These are phyloP conservation scores for Sphagnum tenellum DNA, from an alignment of 225 moss, liverwort and hornwort species.

Conservation along the genomic window DNA sequence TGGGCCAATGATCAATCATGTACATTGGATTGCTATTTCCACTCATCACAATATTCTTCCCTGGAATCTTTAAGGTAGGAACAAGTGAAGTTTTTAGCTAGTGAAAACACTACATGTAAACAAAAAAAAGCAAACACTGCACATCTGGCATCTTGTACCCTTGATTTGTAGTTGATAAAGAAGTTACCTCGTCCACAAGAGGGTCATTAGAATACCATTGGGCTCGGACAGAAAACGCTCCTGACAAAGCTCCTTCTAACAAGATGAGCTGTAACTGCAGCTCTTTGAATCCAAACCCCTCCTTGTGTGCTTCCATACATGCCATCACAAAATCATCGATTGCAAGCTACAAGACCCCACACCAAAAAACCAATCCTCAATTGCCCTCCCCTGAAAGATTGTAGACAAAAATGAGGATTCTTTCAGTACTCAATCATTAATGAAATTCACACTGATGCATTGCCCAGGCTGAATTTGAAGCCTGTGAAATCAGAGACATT, in stretches of 20 bases:
- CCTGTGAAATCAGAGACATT: no score
- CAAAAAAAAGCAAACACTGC: no score
- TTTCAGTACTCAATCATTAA: no score
- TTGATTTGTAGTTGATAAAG: background rate
- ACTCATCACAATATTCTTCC: background rate
- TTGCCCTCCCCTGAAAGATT: no score
- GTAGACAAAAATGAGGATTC: no score
- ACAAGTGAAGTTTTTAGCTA: no score
- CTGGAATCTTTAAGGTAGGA: no score
- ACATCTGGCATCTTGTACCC: background rate
- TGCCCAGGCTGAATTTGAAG: no score
- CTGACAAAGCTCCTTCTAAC: conserved; percentile 74
- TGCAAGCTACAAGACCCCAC: conserved; percentile 56
- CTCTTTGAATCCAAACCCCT: conserved; percentile 76
- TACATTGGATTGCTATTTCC: background rate
- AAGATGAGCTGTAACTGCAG: conserved; percentile 89
- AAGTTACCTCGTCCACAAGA: conserved; percentile 46
- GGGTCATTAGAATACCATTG: conserved; percentile 66
- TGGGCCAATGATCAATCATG: no score
- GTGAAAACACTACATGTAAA: no score
- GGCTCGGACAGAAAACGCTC: conserved; percentile 69
- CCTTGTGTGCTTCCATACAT: conserved; percentile 75
- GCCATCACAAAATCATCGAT: conserved; percentile 62
- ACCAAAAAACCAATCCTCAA: background rate
- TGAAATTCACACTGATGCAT: no score